phyloP scores from a whole-genome alignment of 192 early-diverging fungal species.

The Backusella tuberculispora region DNA sequence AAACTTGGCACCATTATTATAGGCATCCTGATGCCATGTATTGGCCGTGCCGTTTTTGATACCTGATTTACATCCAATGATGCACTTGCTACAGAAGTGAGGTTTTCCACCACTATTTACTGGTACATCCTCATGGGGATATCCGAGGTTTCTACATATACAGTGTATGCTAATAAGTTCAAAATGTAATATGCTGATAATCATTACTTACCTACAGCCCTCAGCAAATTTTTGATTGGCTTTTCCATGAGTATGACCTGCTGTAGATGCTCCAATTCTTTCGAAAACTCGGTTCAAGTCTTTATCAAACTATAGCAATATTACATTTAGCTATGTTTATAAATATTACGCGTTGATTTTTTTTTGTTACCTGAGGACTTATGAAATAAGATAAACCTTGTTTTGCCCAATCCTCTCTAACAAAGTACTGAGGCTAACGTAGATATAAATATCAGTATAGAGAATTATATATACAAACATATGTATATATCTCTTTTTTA shows the following conservation, averaged over 20 bases:
- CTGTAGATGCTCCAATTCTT: slow-evolving; percentile 58
- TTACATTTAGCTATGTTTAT: not conserved
- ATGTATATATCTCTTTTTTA: slow-evolving; percentile 16
- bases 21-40: slow-evolving; percentile 76
- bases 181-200: not conserved
- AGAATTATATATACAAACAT: not conserved
- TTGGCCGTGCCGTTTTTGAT: slow-evolving; percentile 69
- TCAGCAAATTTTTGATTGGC: slow-evolving; percentile 65
- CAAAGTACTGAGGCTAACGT: slow-evolving; percentile 55
- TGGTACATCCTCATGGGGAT: slow-evolving; percentile 55
- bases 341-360: not conserved
- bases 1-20: slow-evolving; percentile 63
- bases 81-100: slow-evolving; percentile 69
- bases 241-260: slow-evolving; percentile 58
- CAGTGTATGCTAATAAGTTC: not conserved
- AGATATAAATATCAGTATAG: not conserved
- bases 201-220: slow-evolving; percentile 54
- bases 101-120: slow-evolving; percentile 62
- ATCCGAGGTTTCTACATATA: slow-evolving; percentile 56
- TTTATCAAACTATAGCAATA: slow-evolving; percentile 32
- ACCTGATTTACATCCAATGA: slow-evolving; percentile 68
- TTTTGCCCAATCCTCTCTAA: slow-evolving; percentile 74
- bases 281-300: slow-evolving; percentile 59
- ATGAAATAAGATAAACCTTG: slow-evolving; percentile 61
- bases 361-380: slow-evolving; percentile 37